Conservation (phyloP, 441 rosid genomes). For the Bocquillonia castaneifolia region DNA sequence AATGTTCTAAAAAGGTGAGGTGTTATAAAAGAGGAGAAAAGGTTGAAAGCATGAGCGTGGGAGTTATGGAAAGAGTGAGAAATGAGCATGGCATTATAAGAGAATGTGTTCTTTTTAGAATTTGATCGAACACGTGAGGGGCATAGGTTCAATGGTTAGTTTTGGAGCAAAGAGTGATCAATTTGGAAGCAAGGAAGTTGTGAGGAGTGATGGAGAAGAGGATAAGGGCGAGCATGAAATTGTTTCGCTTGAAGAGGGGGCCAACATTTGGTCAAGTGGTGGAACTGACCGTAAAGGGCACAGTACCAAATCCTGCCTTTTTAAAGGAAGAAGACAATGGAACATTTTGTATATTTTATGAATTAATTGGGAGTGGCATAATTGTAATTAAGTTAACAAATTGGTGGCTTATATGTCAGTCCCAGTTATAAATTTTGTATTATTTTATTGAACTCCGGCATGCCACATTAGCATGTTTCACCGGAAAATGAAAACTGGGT, state of each 20-base stretch:
- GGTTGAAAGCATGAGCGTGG: constrained; percentile 39
- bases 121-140: constrained; percentile 63
- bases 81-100: constrained; percentile 75
- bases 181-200: constrained; percentile 73
- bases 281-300: constrained; percentile 58
- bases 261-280: constrained; percentile 41
- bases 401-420: too few species aligned
- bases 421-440: too few species aligned
- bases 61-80: constrained; percentile 48
- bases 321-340: too few species aligned
- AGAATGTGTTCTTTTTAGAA: constrained; percentile 46
- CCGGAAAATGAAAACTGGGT: too few species aligned
- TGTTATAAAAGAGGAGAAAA: constrained; percentile 54
- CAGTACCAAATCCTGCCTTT: too few species aligned
- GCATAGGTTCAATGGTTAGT: constrained; percentile 37
- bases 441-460: too few species aligned
- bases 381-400: too few species aligned
- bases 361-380: too few species aligned
- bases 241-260: constrained; percentile 68
- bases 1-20: too few species aligned
- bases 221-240: constrained; percentile 66
- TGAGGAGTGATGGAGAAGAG: constrained; percentile 43
- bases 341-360: too few species aligned
- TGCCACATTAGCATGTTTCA: too few species aligned
- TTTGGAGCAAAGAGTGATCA: constrained; percentile 47